Conservation (phyloP, 2,329 filamentous ascomycete genomes). For the Aspergillus ruber region DNA sequence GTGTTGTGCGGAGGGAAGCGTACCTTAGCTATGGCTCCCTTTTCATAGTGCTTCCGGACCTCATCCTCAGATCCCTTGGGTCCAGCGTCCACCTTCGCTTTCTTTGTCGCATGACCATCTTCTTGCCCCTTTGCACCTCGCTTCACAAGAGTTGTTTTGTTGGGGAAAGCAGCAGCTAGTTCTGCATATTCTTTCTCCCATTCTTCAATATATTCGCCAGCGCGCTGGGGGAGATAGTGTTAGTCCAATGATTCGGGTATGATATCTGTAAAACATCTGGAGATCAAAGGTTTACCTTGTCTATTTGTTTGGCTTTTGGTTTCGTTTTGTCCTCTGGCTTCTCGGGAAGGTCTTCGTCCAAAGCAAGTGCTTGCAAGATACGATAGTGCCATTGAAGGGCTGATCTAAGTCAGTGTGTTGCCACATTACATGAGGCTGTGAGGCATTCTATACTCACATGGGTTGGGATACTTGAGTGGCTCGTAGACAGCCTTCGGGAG, state of each 20-base stretch:
- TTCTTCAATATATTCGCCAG: slow-evolving; percentile 68
- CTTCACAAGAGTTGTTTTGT: slow-evolving; percentile 44
- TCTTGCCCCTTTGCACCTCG: slow-evolving; percentile 29
- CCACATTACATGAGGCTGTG: neutral
- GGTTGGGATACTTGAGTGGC: slow-evolving; percentile 83
- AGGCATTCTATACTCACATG: slow-evolving; percentile 34
- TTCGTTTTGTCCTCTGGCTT: slow-evolving; percentile 69
- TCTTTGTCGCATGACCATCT: slow-evolving; percentile 37
- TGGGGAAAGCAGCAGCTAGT: slow-evolving; percentile 44
- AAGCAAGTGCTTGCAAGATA: slow-evolving; percentile 81
- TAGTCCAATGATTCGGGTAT: neutral
- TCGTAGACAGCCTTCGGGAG: slow-evolving; percentile 81
- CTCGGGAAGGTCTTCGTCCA: slow-evolving; percentile 84
- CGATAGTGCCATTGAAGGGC: slow-evolving; percentile 95
- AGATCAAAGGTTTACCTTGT: slow-evolving; percentile 50
- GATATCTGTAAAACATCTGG: neutral
- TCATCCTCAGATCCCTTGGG: slow-evolving; percentile 28
- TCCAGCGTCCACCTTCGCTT: slow-evolving; percentile 36
- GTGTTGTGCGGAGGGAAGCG: neutral
- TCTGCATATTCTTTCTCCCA: slow-evolving; percentile 66
- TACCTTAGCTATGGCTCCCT: slow-evolving; percentile 39
- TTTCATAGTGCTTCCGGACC: slow-evolving; percentile 36
- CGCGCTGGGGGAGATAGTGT: slow-evolving; percentile 44
- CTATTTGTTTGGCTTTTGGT: slow-evolving; percentile 79
- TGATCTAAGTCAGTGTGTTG: slow-evolving; percentile 6